Percentiles rank a stretch among this genome's conserved stretches.
These are phyloP conservation scores for Claviceps arundinis DNA, from an alignment of 2,329 filamentous ascomycete genomes.

Conservation along the genomic window DNA sequence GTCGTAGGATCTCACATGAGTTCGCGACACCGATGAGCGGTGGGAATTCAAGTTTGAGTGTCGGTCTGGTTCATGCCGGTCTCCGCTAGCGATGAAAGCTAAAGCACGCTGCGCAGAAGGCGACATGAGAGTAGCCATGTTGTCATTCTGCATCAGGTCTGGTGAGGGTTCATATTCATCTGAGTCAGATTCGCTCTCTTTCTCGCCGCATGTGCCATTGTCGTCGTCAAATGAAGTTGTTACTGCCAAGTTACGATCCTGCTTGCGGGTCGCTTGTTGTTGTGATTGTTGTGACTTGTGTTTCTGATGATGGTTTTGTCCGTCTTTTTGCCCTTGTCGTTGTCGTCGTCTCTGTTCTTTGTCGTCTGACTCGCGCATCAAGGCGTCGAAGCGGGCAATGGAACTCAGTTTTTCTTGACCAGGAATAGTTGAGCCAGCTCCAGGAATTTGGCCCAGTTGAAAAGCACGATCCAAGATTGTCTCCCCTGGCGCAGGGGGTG, in stretches of 20 bases:
- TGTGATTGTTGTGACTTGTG: too few relatives aligned
- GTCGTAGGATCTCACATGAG: slow-evolving; percentile 20
- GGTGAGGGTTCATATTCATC: slow-evolving; percentile 26
- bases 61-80: slow-evolving; percentile 24
- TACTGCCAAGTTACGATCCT: slow-evolving; percentile 15
- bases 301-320: too few relatives aligned
- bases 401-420: slow-evolving; percentile 53
- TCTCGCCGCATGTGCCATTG: slow-evolving; percentile 6
- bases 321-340: too few relatives aligned
- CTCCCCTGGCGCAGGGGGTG: slow-evolving; percentile 42
- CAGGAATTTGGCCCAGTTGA: slow-evolving; percentile 48
- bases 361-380: slow-evolving; percentile 49
- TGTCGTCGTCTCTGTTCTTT: slow-evolving; percentile 23
- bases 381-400: slow-evolving; percentile 49
- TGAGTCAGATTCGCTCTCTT: slow-evolving; percentile 20
- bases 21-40: slow-evolving; percentile 18
- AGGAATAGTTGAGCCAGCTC: slow-evolving; percentile 37
- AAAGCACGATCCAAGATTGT: slow-evolving; percentile 57
- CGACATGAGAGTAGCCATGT: slow-evolving; percentile 23
- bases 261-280: slow-evolving; percentile 21
- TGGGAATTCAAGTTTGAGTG: slow-evolving; percentile 16
- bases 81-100: slow-evolving; percentile 31
- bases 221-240: slow-evolving; percentile 32
- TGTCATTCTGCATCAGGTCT: slow-evolving; percentile 15
- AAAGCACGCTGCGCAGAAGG: slow-evolving; percentile 35